These are phyloP conservation scores for Hericium coralloides DNA, from an alignment of 768 basidiomycete species.

Conservation along the genomic window DNA sequence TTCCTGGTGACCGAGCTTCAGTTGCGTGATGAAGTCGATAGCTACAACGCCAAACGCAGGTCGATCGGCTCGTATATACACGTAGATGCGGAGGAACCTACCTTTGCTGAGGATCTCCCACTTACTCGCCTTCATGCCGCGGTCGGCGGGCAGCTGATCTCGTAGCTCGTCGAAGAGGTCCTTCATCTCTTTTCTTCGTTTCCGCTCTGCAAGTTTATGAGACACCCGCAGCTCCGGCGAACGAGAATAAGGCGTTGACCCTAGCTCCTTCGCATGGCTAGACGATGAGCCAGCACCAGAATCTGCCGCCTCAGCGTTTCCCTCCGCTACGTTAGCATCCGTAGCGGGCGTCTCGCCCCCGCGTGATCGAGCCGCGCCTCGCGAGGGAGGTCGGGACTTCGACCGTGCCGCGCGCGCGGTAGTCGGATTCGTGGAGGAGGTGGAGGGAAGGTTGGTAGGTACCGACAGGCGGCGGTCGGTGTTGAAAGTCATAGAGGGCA, in stretches of 20 bases:
- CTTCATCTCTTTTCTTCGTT: constrained; percentile 98
- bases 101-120: constrained; percentile 99
- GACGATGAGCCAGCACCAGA: constrained; percentile 13
- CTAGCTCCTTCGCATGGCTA: constrained; percentile 13
- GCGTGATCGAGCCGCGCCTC: constrained; percentile 27
- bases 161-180: constrained; percentile 95
- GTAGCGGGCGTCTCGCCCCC: constrained; percentile 30
- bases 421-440: constrained; percentile 36
- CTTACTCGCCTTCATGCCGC: constrained; percentile 94
- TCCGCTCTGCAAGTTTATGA: constrained; percentile 95
- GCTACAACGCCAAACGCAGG: constrained; percentile 32
- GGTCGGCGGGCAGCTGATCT: constrained; percentile 85
- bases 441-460: constrained; percentile 33
- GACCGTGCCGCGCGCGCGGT: constrained; percentile 47
- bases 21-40: constrained; percentile 76
- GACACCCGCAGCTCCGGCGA: constrained; percentile 91
- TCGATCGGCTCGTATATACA: neutral
- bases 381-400: constrained; percentile 25
- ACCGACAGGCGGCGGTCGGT: constrained; percentile 74
- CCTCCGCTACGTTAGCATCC: constrained; percentile 12
- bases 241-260: constrained; percentile 83
- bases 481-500: constrained; percentile 48
- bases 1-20: constrained; percentile 72
- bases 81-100: constrained; percentile 22
- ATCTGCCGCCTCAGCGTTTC: constrained; percentile 7